phyloP scores from a whole-genome alignment of 129 eudicot species.

The Centella asiatica region DNA sequence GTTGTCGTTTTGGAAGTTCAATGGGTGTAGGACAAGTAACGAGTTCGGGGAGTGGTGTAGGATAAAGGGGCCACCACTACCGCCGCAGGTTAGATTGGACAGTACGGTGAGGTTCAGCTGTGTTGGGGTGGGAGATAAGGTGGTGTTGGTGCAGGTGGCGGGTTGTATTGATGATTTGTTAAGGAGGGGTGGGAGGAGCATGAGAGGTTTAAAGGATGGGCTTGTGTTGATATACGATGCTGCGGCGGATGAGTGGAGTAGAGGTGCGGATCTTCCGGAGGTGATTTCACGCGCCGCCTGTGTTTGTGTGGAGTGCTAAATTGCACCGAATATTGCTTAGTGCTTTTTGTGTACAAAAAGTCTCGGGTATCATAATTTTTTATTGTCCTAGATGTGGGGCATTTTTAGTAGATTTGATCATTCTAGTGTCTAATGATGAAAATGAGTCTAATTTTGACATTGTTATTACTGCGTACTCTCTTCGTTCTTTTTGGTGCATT shows the following conservation, averaged over 20 bases:
- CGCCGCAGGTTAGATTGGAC: slow-evolving; percentile 61
- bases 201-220: slow-evolving; percentile 64
- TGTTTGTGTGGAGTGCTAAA: slow-evolving; percentile 68
- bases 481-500: too few species aligned
- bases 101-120: slow-evolving; percentile 74
- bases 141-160: slow-evolving; percentile 64
- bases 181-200: slow-evolving; percentile 60
- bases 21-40: slow-evolving; percentile 21
- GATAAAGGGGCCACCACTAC: slow-evolving; percentile 66
- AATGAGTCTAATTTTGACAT: too few species aligned
- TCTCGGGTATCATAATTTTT: too few species aligned
- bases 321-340: too few species aligned
- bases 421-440: too few species aligned
- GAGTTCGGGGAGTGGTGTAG: slow-evolving; percentile 72
- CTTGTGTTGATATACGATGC: slow-evolving; percentile 73
- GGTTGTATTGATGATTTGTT: slow-evolving; percentile 79
- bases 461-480: too few species aligned
- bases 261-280: slow-evolving; percentile 73
- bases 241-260: slow-evolving; percentile 53
- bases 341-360: too few species aligned
- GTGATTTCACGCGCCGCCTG: slow-evolving; percentile 71
- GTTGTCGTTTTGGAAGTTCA: slow-evolving; percentile 76
- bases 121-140: slow-evolving; percentile 72
- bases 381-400: too few species aligned
- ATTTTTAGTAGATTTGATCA: too few species aligned